Percentiles rank a stretch among this genome's conserved stretches.
Conservation (phyloP, 371 early-diverging fungal species). For the Mucor piriformis region DNA sequence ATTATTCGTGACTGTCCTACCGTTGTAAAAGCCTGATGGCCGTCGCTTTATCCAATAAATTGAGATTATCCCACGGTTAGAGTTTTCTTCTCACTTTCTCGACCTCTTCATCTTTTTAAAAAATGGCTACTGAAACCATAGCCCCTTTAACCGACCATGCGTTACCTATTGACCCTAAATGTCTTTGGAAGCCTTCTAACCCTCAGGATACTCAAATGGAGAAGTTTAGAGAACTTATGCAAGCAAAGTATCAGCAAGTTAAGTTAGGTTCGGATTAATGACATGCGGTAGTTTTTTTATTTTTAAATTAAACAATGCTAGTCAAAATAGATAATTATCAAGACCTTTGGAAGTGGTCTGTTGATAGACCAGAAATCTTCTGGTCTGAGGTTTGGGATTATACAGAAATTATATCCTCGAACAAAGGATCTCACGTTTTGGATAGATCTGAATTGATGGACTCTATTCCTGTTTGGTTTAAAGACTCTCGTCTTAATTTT, state of each 20-base stretch:
- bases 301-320: not conserved
- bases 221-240: constrained; percentile 68
- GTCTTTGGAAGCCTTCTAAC: constrained; percentile 69
- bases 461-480: constrained; percentile 90
- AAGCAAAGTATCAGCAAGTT: constrained; percentile 55
- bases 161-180: constrained; percentile 33
- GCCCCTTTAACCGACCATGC: constrained; percentile 10
- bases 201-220: constrained; percentile 63
- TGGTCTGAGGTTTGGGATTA: constrained; percentile 92
- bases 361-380: constrained; percentile 70
- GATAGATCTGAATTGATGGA: constrained; percentile 77
- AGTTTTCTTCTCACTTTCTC: not conserved
- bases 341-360: constrained; percentile 87
- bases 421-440: constrained; percentile 51
- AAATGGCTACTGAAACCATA: constrained; percentile 5
- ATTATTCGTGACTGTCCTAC: no score
- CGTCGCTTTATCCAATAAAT: no score
- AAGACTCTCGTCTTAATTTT: constrained; percentile 84
- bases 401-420: constrained; percentile 67
- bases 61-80: no score
- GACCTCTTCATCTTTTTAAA: not conserved
- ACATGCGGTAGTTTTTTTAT: not conserved
- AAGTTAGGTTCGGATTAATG: constrained; percentile 43
- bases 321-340: constrained; percentile 53
- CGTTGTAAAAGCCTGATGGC: no score